Evolutionary conservation across 2,329 filamentous ascomycete genomes (phyloP), one percentile per base, ranked within the genome.

Genomic region (Leptodontidium sp.): DNA sequence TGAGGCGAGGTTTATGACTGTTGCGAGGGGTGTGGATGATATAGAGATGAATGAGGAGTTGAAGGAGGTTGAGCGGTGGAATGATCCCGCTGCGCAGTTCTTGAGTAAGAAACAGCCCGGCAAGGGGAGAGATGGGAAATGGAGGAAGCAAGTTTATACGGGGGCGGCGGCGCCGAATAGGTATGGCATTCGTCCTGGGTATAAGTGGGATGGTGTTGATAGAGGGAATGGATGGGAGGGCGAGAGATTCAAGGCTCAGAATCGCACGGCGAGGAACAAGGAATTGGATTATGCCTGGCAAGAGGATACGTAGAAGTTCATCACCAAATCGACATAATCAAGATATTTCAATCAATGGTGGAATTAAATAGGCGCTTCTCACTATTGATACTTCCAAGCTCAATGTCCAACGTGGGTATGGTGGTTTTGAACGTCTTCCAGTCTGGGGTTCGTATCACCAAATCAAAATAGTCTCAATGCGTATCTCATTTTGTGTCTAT

Each of bases 141-240:
- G 63, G 63, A 49, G 26, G 52, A 79, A 75, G 61, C 72, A 72
- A 4, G 79, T 92, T 4, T 99, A 98, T 79, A 83, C 89, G 69
- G 96, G 95, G 0, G 86, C 90, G 0, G 92, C 91, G 66, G 87
- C 92, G 76, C 96, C 96, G 55, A 99, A 99, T 84, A 87, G 96
- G 24, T 98, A 98, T 82, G 93, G 93, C 0, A 98, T 99, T 70
- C 86, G 91, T 70, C 96, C 96, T 0, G 97, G 96, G 0, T 93
- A 97, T 82, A 85, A 93, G 72, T 99, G 96, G 96, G 96, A 99
- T 84, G 96, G 97, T 6, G 96, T 99, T 21, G 96, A 99, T 83
- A 86, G 96, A 73, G 86, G 93, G 24, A 99, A 93, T 81, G 95
- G 95, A 0, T 98, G 98, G 78, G 96, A 99, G 82, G 91, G 88